Base-by-base conservation (phyloP, 768 basidiomycete genomes). In the Hypsizygus marmoreus region DNA sequence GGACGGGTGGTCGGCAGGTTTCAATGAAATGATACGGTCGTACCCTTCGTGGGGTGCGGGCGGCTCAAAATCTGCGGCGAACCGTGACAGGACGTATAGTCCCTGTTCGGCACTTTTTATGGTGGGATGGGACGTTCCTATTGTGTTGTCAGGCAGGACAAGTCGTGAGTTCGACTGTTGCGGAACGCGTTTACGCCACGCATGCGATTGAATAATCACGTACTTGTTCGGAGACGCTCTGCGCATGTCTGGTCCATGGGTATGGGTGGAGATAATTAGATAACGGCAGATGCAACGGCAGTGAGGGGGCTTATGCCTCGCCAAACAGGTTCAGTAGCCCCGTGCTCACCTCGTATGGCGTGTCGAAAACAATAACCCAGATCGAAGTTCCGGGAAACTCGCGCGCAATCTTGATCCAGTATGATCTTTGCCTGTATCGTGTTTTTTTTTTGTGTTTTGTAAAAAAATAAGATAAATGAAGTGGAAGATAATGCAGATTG, bases 311-410 rank as follows among this genome's bases (percentile, higher is more conserved):
- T 14, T 31, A 7, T 10, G 42, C 25, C 48, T 14, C n/a, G 13
- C 13, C 23, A 40, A 49, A 17, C 6, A 38, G 28, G 35, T 17
- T 28, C 29, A 52, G n/a, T n/a, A n/a, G n/a, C 43, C 50, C 50
- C 56, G 30, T 43, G 28, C 75, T 71, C 56, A 88, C 88, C 66
- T 86, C 76, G 66, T 86, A 84, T 49, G 86, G 84, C 4, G 80
- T 86, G 60, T 89, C 82, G 54, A 90, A 88, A 52, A 86, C 81
- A 67, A 91, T 76, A 66, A 86, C 77, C 80, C 86, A 88, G 48
- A 86, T 70, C 42, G 68, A 65, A 40, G 78, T 83, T 47, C 74
- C 77, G 42, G 83, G 80, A 59, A 81, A 84, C 55, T 79, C 77
- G 51, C 70, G 75, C 11, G 86, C 87, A 49, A 91, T 88, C 51